Evolutionary conservation across 768 basidiomycete species (phyloP), one percentile per base, ranked within the genome.

Genomic region (Punctularia strigosozonata): DNA sequence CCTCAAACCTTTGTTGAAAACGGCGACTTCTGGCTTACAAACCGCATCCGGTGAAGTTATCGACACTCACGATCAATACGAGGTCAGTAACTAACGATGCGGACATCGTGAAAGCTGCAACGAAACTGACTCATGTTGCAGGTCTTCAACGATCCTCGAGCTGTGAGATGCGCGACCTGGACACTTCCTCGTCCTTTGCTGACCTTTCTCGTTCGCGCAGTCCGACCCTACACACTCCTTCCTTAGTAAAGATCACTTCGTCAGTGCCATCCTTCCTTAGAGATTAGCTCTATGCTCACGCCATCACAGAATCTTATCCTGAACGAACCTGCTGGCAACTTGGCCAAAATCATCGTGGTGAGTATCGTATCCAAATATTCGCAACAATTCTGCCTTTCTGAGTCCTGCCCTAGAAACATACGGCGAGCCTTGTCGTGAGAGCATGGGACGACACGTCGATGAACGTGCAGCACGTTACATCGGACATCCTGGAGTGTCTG

Each of bases 221-320:
- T 82, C 79, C 24, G 87, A 91, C 53, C 87, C 87, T 3, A 91
- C 86, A 3, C 86, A 89, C 54, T 88, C 84, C 3, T 85, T 86
- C 66, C 57, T 90, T 57, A 86, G 82, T 54, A 89, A 89, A 61
- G 86, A 90, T 52, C 85, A 90, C 50, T 88, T 88, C 48, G 83
- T 83, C 46, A 50, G 79, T 67, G n/a, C 30, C 6, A 14, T 22
- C 18, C 19, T 17, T 37, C n/a, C 10, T 25, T 43, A 23, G 13
- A 20, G 19, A 24, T 30, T 40, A 12, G 12, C 15, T 39, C 22
- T 21, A 6, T 37, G 22, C 3, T 4, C 23, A 25, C 8, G 12
- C 6, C 20, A 6, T 25, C 22, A 25, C 34, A 81, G 82, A 82
- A 84, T 52, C 62, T 84, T 20, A 79, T 85, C 35, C 59, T 90